Evolutionary conservation across 768 basidiomycete genomes (phyloP), one percentile per base, ranked within the genome.

Genomic region (Leccinellum rugosiceps): DNA sequence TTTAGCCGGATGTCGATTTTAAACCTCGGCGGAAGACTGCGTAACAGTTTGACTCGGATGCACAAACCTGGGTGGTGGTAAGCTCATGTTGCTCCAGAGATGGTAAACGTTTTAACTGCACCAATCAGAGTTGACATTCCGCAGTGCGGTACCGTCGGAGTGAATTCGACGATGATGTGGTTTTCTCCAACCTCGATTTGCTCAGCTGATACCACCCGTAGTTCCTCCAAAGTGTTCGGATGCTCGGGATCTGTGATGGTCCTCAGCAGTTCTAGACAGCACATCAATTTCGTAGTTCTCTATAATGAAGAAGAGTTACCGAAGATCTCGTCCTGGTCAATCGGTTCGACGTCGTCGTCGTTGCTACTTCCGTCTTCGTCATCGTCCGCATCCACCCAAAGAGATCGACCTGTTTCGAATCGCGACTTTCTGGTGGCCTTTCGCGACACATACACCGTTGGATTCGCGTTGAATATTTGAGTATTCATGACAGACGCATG

Each of bases 61-160:
- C 89, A 94, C n/a, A 99, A 79, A 25, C 96, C 95, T 34, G 53
- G 30, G 19, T 14, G 2, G n/a, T 23, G 1, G 14, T 60, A 32
- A 60, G 43, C 50, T 21, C 46, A 52, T 38, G 43, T 7, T 5
- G 13, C 19, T 19, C 50, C 23, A n/a, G 41, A 49, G 49, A 50
- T 48, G 32, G 52, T 23, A 30, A 49, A 52, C 23, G 19, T 10
- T 13, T 19, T n/a, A 0, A 38, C 21, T 6, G 34, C 63, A 90
- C 95, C 96, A 56, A 99, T 98, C 52, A 98, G 77, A 3, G 95
- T 98, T 10, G 94, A 95, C 92, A 94, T 94, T 50, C 94, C 94
- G 61, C 96, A 98, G 67, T 98, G 95, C 10, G 97, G 96, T 15
- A 97, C 92, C 0, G 97, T 98, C 4, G 97, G 96, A 6, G 97